Conservation (phyloP, 441 rosid species). For the Erodium texanum region DNA sequence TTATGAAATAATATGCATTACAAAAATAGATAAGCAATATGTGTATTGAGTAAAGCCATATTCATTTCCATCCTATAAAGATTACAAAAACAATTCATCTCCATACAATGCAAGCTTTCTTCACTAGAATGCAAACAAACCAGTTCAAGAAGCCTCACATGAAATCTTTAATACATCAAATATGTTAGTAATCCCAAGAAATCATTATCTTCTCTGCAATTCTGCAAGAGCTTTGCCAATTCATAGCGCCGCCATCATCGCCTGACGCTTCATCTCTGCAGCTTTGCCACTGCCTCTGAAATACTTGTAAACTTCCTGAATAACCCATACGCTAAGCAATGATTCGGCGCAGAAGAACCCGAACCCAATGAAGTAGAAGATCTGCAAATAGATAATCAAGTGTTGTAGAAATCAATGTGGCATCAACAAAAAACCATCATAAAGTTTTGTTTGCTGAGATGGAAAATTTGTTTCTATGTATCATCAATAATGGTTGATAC, state of each 20-base stretch:
- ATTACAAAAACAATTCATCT: neutral
- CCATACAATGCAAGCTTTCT: neutral
- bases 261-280: conserved; percentile 76
- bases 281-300: conserved; percentile 97
- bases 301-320: conserved; percentile 98
- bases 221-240: conserved; percentile 7
- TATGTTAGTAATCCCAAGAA: neutral
- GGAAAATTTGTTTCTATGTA: neutral
- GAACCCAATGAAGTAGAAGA: conserved; percentile 79
- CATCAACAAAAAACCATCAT: no score
- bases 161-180: neutral
- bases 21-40: neutral
- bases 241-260: conserved; percentile 69
- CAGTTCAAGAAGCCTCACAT: neutral
- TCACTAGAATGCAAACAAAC: neutral
- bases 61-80: neutral
- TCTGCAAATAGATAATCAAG: conserved; percentile 33
- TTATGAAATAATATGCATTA: no score
- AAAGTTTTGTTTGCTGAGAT: no score
- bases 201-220: neutral
- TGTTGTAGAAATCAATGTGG: no score
- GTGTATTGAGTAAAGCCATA: neutral
- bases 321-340: conserved; percentile 87
- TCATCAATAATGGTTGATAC: conserved; percentile 13
- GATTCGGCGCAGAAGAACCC: conserved; percentile 72